These are phyloP conservation scores for Noccaea bulbosa DNA, from an alignment of 345 rosid genomes.

Conservation along the genomic window DNA sequence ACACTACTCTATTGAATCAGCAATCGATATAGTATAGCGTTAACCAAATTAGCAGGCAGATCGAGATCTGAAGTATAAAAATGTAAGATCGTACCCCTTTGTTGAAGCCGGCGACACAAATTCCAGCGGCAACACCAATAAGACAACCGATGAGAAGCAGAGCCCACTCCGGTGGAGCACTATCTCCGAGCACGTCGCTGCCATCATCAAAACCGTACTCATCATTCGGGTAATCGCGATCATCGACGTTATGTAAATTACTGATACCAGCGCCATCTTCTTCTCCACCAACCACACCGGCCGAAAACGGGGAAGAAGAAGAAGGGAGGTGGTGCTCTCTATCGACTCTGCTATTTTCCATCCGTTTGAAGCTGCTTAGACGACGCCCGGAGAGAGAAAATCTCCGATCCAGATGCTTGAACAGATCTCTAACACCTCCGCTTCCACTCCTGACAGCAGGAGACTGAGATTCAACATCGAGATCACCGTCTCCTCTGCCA, in stretches of 20 bases:
- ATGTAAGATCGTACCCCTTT: conserved; percentile 59
- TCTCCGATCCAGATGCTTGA: conserved; percentile 67
- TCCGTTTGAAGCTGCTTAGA: conserved; percentile 54
- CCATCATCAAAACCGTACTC: conserved; percentile 45
- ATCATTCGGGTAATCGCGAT: conserved; percentile 34
- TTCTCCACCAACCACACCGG: conserved; percentile 9
- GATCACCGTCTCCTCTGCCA: conserved; percentile 15
- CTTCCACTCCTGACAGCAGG: conserved; percentile 29
- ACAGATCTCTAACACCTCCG: conserved; percentile 55
- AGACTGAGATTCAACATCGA: conserved; percentile 51
- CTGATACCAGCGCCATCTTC: conserved; percentile 17
- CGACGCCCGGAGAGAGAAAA: conserved; percentile 66
- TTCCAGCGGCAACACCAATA: conserved; percentile 89
- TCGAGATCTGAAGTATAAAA: conserved; percentile 36
- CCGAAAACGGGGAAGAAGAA: conserved; percentile 39
- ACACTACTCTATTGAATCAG: conserved; percentile 36
- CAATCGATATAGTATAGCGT: conserved; percentile 16
- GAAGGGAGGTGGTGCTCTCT: conserved; percentile 43
- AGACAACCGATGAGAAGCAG: conserved; percentile 88
- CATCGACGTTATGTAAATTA: conserved; percentile 34
- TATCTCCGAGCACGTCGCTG: conserved; percentile 59
- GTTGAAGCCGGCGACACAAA: conserved; percentile 90
- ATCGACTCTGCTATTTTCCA: conserved; percentile 48
- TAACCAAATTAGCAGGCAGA: conserved; percentile 7
- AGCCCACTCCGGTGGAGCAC: conserved; percentile 97